These are phyloP conservation scores for Barnettozyma sucrosica DNA, from an alignment of 805 yeast genomes.

Conservation along the genomic window DNA sequence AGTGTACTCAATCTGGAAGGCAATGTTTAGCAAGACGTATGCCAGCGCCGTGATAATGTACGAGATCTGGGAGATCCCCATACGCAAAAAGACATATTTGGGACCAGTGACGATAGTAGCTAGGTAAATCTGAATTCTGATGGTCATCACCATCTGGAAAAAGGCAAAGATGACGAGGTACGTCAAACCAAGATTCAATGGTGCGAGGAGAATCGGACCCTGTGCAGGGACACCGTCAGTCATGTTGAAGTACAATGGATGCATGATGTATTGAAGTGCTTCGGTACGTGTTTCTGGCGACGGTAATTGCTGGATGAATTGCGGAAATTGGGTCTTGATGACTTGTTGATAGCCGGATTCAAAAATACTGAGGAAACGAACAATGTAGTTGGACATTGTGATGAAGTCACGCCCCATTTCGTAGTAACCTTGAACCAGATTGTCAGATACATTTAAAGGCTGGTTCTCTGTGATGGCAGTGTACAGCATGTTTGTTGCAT, in stretches of 20 bases:
- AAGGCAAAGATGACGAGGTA: constrained; percentile 65
- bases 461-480: constrained; percentile 21
- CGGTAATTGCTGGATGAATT: constrained; percentile 31
- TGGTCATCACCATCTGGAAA: constrained; percentile 58
- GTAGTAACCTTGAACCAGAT: constrained; percentile 36
- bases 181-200: constrained; percentile 67
- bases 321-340: constrained; percentile 3
- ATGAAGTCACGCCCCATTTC: constrained; percentile 61
- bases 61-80: constrained; percentile 41
- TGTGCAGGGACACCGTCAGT: constrained; percentile 44
- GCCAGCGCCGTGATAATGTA: constrained; percentile 53
- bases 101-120: constrained; percentile 32
- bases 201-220: constrained; percentile 50
- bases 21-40: constrained; percentile 53
- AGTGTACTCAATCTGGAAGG: constrained; percentile 56
- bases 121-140: constrained; percentile 39
- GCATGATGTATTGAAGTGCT: constrained; percentile 13
- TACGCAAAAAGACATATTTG: constrained; percentile 37
- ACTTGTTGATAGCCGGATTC: constrained; percentile 20
- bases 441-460: constrained; percentile 20
- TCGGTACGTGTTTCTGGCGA: constrained; percentile 18
- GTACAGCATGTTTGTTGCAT: constrained; percentile 35
- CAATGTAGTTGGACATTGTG: constrained; percentile 38
- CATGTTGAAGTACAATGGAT: constrained; percentile 17
- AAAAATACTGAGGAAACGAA: constrained; percentile 42